Evolutionary conservation across 148 eudicot species (phyloP).

Genomic region (Amaranthus palmeri): DNA sequence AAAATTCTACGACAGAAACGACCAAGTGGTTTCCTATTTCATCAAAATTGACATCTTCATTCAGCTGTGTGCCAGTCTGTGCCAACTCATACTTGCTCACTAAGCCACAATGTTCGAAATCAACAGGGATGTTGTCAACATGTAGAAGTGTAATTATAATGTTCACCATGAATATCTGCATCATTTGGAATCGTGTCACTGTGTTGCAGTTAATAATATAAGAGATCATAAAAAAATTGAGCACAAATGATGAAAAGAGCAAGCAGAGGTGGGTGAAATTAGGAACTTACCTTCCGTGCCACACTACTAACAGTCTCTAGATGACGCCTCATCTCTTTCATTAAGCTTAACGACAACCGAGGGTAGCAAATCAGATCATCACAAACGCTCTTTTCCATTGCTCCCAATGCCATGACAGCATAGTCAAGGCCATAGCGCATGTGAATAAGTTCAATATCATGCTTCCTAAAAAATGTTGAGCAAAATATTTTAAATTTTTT

Average conservation of each 20-base stretch:
- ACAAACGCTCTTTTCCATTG: constrained; percentile 62
- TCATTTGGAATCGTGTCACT: constrained; percentile 17
- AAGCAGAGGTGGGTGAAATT: background rate
- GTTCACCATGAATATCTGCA: constrained; percentile 91
- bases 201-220: background rate
- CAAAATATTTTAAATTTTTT: background rate
- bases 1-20: constrained; percentile 53
- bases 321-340: constrained; percentile 65
- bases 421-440: constrained; percentile 94
- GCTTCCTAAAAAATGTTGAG: constrained; percentile 46
- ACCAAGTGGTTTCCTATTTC: constrained; percentile 64
- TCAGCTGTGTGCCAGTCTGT: constrained; percentile 22
- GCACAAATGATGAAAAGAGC: background rate
- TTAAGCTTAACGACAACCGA: constrained; percentile 46
- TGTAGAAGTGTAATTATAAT: constrained; percentile 75
- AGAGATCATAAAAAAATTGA: background rate
- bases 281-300: constrained; percentile 70
- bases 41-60: constrained; percentile 35
- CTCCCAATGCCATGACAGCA: constrained; percentile 79
- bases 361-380: constrained; percentile 50
- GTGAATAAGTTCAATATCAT: constrained; percentile 90
- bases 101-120: constrained; percentile 46
- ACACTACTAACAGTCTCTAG: constrained; percentile 68
- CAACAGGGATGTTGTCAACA: constrained; percentile 67
- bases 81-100: constrained; percentile 32